Base-by-base conservation (phyloP, 345 rosid species). In the Arabidopsis suecica region DNA sequence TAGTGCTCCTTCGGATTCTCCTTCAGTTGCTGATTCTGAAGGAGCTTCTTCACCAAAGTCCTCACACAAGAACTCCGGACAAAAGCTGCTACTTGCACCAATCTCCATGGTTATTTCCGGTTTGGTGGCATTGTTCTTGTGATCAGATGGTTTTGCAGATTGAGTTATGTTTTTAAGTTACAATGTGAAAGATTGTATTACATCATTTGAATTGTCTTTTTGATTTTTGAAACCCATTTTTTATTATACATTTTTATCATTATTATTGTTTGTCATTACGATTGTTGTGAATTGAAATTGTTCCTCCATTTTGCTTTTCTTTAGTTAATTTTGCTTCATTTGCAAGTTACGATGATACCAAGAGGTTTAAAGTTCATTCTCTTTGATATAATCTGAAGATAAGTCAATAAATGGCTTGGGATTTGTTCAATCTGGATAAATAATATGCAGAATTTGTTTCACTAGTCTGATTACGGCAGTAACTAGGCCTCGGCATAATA, bases 1-100 rank as follows among this genome's bases (percentile, higher is more conserved):
- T 8, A 82, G 82, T 69, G 84, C 92, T 2, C 73, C 84, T 13
- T 93, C 97, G 0, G 99, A 94, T 76, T 28, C 92, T 3, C 97
- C 98, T 9, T 49, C 84, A 0, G 74, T 86, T 5, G 74, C 86
- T 41, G 85, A 78, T 1, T 69, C 71, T 7, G 68, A 74, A 2
- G 82, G 69, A 50, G 60, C 5, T 25, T 42, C 82, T 32, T 76
- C 93, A 5, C 73, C 89, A 0, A 68, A 76, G 16, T 73, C 88
- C 5, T 72, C 86, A 0, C 75, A 83, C 34, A 56, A 76, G 63
- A 79, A 73, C 59, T 88, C 96, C 5, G 88, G 90, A 7, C 69
- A 72, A 5, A 82, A 61, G 55, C 74, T 80, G 28, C 71, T 71
- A 69, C 48, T 63, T 18, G 83, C 85, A 73, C 75, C 78, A 81